Base-by-base conservation (phyloP, 495 filamentous ascomycete species). In the Sporormia fimetaria region DNA sequence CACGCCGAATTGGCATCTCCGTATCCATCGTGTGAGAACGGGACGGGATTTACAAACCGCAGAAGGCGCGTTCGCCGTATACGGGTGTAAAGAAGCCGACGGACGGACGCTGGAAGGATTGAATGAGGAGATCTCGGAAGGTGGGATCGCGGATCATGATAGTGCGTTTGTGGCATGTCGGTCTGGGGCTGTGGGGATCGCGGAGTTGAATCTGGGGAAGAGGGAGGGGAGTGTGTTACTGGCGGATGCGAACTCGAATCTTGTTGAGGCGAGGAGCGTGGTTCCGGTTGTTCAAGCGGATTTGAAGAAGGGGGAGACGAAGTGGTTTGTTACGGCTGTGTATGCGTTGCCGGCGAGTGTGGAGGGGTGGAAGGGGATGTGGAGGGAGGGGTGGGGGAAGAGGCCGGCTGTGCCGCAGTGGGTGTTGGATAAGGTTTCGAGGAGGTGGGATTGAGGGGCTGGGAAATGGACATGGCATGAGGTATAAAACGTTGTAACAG, bases 231-330 rank as follows among this genome's bases (percentile, higher is more conserved):
- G 62, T 35, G 62, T 80, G 34, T 74, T 84, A 22, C 73, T 81
- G 34, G 77, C 78, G 1, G 83, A 88, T 57, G 79, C 81, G 1
- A 86, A 88, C 55, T 76, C 77, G 24, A 86, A 86, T 53, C 57
- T 86, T 26, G 68, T 85, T 0, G 72, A 81, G 60, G 72, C 74
- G 23, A 60, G 81, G 36, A 82, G 78, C 0, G 64, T 80, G 27
- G 66, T 87, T 38, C 83, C 82, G 14, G 80, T 76, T 11, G 52
- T 86, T 49, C 49, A 59, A 23, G 46, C 46, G 2, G 58, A 65
- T 40, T 21, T 67, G 33, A 47, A 47, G 6, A 51, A 63, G 15
- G 66, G 61, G 0, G 46, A 56, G 11, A 57, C 55, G 9, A 51
- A 43, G 15, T 73, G 69, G 68, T 63, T 70, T 38, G 68, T 65